Conservation (phyloP, 75 land plant species). For the Cunninghamia lanceolata region DNA sequence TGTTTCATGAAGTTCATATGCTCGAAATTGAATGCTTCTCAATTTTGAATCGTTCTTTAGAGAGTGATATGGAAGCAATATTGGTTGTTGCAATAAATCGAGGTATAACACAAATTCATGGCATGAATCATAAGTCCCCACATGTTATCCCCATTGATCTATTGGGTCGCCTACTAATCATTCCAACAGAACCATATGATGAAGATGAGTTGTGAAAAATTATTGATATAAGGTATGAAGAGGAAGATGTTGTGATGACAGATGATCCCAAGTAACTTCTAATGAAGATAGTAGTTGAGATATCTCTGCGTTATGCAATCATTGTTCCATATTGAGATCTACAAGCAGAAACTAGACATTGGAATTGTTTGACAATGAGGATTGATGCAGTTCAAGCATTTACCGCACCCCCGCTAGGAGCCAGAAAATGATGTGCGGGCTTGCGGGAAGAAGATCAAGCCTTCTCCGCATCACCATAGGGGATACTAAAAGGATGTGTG, state of each 20-base stretch:
- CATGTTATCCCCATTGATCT: no score
- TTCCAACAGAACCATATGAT: conserved; percentile 67
- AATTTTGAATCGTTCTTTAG: conserved; percentile 82
- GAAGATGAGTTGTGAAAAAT: conserved; percentile 65
- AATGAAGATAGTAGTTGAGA: conserved; percentile 76
- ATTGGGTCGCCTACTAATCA: conserved; percentile 81
- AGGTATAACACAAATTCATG: conserved; percentile 84
- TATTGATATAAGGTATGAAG: conserved; percentile 77
- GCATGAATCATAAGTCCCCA: conserved; percentile 86
- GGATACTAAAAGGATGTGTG: no score
- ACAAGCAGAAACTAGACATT: no score
- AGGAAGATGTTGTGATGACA: conserved; percentile 86
- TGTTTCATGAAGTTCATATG: conserved; percentile 98
- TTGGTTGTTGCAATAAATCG: conserved; percentile 90
- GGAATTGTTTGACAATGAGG: no score
- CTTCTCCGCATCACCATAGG: no score
- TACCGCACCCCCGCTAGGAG: no score
- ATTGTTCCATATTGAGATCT: no score
- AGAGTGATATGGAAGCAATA: conserved; percentile 94
- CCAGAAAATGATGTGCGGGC: no score
- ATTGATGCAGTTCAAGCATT: no score
- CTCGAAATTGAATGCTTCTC: conserved; percentile 97
- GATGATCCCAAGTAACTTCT: conserved; percentile 75
- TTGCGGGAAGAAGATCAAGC: no score
- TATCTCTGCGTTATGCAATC: conserved; percentile 85